A percentile compares a stretch with the other conserved stretches of the same genome.
Conservation (phyloP, 2,329 filamentous ascomycete species). For the Anisogramma anomala region DNA sequence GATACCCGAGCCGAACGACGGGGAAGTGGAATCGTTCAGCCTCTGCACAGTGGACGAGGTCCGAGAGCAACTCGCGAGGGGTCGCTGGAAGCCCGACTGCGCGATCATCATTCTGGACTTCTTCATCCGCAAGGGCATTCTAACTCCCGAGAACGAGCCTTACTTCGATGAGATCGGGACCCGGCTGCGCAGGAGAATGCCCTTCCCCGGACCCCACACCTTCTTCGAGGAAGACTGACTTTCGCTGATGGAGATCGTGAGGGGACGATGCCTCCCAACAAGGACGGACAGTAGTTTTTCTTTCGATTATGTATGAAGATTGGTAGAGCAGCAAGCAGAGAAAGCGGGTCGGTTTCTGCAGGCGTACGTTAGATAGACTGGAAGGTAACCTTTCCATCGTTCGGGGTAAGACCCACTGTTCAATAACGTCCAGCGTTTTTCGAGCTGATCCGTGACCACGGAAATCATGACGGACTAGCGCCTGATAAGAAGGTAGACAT, state of each 20-base stretch:
- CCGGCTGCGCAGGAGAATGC: slow-evolving; percentile 65
- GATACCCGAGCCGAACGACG: slow-evolving; percentile 66
- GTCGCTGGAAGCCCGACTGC: slow-evolving; percentile 89
- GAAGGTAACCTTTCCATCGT: background rate
- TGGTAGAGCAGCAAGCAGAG: background rate
- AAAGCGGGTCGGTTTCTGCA: background rate
- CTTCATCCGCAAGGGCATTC: slow-evolving; percentile 70
- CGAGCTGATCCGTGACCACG: background rate
- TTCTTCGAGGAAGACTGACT: slow-evolving; percentile 11
- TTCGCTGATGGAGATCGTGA: background rate
- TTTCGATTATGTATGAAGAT: background rate
- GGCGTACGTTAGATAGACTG: slow-evolving; percentile 4
- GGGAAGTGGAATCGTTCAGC: slow-evolving; percentile 78
- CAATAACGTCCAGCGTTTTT: background rate
- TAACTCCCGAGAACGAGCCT: slow-evolving; percentile 68
- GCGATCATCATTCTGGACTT: slow-evolving; percentile 78
- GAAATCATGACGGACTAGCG: slow-evolving; percentile 43
- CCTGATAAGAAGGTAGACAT: slow-evolving; percentile 88
- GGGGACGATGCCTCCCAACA: background rate
- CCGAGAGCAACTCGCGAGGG: slow-evolving; percentile 53
- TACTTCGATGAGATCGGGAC: slow-evolving; percentile 64
- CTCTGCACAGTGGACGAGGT: slow-evolving; percentile 70
- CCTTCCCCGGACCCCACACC: slow-evolving; percentile 62
- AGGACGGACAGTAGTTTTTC: background rate
- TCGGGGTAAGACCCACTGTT: slow-evolving; percentile 6